These are phyloP conservation scores for Crithidia acanthocephali DNA, from an alignment of 208 protist genomes.

Conservation along the genomic window DNA sequence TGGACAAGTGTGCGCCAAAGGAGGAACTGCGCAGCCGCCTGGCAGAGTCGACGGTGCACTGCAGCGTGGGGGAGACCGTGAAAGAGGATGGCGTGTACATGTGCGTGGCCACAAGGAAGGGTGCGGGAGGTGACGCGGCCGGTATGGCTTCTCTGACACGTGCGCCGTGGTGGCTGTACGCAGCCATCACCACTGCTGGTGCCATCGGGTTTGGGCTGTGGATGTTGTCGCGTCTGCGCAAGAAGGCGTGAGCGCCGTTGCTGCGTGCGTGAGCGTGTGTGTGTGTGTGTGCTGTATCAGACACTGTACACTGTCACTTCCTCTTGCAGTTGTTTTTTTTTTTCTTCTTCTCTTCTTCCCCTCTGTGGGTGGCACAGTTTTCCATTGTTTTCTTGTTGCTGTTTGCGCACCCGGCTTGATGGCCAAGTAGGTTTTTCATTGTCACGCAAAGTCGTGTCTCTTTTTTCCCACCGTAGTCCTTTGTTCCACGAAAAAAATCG, in stretches of 20 bases:
- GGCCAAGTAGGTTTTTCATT: no score
- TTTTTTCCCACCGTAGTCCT: no score
- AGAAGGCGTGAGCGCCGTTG: background rate
- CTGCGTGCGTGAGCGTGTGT: background rate
- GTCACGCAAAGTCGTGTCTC: no score
- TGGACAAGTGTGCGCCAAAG: constrained; percentile 15
- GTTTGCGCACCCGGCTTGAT: no score
- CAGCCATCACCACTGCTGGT: background rate
- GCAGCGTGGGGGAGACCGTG: background rate
- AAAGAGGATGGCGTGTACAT: constrained; percentile 11
- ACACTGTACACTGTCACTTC: background rate
- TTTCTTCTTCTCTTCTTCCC: background rate
- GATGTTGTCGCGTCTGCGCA: background rate
- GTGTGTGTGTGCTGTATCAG: background rate
- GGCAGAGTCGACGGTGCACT: constrained; percentile 2
- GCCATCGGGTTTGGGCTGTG: background rate
- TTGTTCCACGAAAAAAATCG: no score
- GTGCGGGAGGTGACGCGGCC: no score
- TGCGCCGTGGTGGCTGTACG: constrained; percentile 17
- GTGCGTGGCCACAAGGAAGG: background rate
- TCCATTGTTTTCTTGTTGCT: no score
- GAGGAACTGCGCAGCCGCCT: constrained; percentile 14
- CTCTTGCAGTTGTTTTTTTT: background rate
- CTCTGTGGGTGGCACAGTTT: no score
- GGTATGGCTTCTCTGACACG: background rate